Percentiles rank a stretch among this genome's conserved stretches.
Conservation (phyloP, 805 yeast species). For the Candida maris region DNA sequence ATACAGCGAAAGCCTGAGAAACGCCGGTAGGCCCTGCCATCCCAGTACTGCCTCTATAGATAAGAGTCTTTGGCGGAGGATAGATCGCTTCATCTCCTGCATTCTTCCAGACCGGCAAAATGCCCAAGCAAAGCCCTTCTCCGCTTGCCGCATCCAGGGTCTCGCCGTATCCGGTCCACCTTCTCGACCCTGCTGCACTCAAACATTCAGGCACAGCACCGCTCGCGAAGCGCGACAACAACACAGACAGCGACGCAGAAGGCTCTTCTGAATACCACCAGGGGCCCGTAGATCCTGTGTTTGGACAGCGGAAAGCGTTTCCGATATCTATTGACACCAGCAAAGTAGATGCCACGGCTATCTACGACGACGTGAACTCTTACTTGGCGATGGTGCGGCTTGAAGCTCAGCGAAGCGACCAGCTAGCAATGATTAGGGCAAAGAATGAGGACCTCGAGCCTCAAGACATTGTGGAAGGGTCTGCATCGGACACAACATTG, state of each 20-base stretch:
- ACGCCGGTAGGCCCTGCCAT: no score
- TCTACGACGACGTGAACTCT: conserved; percentile 26
- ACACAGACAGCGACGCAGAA: not conserved
- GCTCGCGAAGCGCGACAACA: not conserved
- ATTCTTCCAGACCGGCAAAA: no score
- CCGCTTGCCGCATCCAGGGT: not conserved
- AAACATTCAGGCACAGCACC: not conserved
- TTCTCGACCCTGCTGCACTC: not conserved
- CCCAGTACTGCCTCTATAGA: no score
- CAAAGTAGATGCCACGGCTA: conserved; percentile 12
- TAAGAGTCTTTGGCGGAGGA: no score
- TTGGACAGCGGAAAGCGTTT: conserved; percentile 36
- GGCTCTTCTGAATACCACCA: conserved; percentile 14
- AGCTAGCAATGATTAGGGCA: not conserved
- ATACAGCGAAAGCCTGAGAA: no score
- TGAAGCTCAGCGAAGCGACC: conserved; percentile 26
- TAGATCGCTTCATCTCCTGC: no score
- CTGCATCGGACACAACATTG: not conserved
- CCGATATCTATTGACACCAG: conserved; percentile 25
- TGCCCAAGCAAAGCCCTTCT: not conserved
- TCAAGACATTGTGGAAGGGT: not conserved
- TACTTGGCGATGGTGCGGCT: conserved; percentile 33
- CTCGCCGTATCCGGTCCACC: not conserved
- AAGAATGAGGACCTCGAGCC: not conserved
- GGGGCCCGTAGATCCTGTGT: conserved; percentile 34